Evolutionary conservation across 371 early-diverging fungal species (phyloP).

Genomic region (Mortierella sp.): DNA sequence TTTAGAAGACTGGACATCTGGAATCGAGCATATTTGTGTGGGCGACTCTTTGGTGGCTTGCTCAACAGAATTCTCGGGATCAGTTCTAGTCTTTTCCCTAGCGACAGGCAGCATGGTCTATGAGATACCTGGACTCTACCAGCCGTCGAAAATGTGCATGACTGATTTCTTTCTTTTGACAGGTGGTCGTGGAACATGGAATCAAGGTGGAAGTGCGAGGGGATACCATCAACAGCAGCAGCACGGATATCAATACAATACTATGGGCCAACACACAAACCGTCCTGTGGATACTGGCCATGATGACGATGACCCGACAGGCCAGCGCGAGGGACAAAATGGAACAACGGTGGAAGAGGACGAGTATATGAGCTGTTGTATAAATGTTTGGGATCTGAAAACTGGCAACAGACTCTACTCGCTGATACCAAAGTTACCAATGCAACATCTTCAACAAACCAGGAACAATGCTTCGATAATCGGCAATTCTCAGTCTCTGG

Average conservation of each 20-base stretch:
- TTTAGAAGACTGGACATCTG: conserved; percentile 65
- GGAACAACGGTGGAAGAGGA: conserved; percentile 1
- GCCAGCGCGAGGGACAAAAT: not conserved
- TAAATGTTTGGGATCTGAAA: conserved; percentile 71
- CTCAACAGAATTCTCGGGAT: conserved; percentile 67
- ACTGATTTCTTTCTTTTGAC: conserved; percentile 69
- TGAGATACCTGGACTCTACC: conserved; percentile 55
- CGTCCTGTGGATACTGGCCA: not conserved
- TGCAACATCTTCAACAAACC: conserved; percentile 11
- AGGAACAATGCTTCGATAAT: conserved; percentile 8
- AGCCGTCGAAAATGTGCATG: conserved; percentile 62
- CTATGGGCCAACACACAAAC: not conserved
- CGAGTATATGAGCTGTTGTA: conserved; percentile 58
- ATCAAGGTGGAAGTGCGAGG: conserved; percentile 5
- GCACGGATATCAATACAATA: not conserved
- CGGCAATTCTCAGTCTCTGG: conserved; percentile 1
- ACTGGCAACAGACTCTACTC: conserved; percentile 63
- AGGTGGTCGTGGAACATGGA: conserved; percentile 45
- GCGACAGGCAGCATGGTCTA: conserved; percentile 69
- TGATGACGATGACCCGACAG: conserved; percentile 1
- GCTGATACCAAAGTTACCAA: conserved; percentile 53
- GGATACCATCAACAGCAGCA: conserved; percentile 1
- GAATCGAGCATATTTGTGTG: conserved; percentile 67
- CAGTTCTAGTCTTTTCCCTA: conserved; percentile 67
- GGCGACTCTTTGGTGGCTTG: conserved; percentile 67